A percentile compares a stretch with the other conserved stretches of the same genome.
phyloP scores from a whole-genome alignment of 768 basidiomycete species.

The Podaxis carcinomalis region DNA sequence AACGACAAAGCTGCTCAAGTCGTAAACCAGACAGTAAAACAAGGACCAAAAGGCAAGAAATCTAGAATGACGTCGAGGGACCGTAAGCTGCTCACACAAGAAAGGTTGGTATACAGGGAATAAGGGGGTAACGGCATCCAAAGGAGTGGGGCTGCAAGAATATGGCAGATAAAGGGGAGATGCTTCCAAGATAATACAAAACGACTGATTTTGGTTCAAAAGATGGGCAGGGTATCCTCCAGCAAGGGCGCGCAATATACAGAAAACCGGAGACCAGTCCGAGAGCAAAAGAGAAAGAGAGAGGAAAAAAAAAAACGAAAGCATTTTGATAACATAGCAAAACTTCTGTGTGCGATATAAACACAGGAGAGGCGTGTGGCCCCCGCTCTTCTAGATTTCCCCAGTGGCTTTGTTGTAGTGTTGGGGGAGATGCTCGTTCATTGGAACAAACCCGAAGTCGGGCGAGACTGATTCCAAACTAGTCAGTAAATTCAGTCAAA shows the following conservation, averaged over 20 bases:
- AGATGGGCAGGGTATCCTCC: constrained; percentile 4
- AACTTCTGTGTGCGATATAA: not conserved
- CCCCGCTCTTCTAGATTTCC: constrained; percentile 37
- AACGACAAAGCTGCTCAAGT: not conserved
- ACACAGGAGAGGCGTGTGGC: not conserved
- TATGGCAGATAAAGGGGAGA: not conserved
- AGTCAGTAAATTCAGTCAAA: constrained; percentile 15
- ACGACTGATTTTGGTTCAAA: not conserved
- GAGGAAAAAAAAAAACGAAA: not conserved
- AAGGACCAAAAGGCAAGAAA: not conserved
- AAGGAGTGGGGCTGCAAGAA: not conserved
- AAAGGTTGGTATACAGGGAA: constrained; percentile 8
- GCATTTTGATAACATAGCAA: constrained; percentile 4
- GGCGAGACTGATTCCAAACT: constrained; percentile 52
- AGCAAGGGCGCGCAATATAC: constrained; percentile 3
- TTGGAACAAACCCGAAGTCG: constrained; percentile 80
- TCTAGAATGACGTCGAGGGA: constrained; percentile 5
- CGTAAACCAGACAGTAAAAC: not conserved
- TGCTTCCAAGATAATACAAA: constrained; percentile 11
- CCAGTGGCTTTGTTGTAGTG: constrained; percentile 57
- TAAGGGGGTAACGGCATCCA: constrained; percentile 2
- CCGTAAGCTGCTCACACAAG: not conserved
- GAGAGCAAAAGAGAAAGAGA: not conserved
- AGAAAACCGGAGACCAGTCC: constrained; percentile 1
- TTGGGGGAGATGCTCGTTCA: constrained; percentile 72